These are phyloP conservation scores for Lentinula edodes DNA, from an alignment of 768 basidiomycete genomes.

Conservation along the genomic window DNA sequence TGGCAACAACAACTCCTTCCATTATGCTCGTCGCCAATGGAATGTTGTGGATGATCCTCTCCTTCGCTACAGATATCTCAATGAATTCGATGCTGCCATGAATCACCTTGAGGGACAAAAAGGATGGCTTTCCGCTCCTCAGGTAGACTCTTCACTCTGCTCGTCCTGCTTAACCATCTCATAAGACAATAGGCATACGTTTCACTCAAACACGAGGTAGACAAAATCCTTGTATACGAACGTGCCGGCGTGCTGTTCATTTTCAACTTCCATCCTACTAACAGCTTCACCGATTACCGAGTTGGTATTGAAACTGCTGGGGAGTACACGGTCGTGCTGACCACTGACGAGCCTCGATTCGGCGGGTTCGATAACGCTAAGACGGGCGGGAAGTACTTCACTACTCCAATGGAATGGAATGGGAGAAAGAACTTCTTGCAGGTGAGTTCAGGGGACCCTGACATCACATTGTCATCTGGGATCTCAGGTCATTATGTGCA, in stretches of 20 bases:
- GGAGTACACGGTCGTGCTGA: constrained; percentile 76
- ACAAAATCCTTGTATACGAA: constrained; percentile 94
- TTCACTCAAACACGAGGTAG: constrained; percentile 87
- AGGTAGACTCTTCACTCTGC: constrained; percentile 36
- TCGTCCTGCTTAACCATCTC: neutral
- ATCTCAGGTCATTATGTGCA: constrained; percentile 18
- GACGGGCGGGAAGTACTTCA: constrained; percentile 60
- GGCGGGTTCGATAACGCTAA: constrained; percentile 86
- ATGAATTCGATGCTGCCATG: constrained; percentile 92
- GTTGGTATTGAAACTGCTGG: constrained; percentile 85
- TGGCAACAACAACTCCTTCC: constrained; percentile 94
- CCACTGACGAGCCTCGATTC: constrained; percentile 81
- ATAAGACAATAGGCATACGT: constrained; percentile 67
- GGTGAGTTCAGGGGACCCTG: constrained; percentile 34
- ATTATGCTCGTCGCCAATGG: constrained; percentile 96
- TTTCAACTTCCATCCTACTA: constrained; percentile 94
- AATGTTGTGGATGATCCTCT: constrained; percentile 83
- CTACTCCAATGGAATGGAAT: constrained; percentile 89
- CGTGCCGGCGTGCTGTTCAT: constrained; percentile 91
- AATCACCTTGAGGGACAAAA: constrained; percentile 77
- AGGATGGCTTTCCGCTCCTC: constrained; percentile 79
- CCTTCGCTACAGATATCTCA: constrained; percentile 90
- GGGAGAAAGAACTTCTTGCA: constrained; percentile 86
- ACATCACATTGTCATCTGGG: neutral
- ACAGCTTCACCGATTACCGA: constrained; percentile 91